Conservation (phyloP, 345 rosid genomes). For the Euphorbia pulcherrima region DNA sequence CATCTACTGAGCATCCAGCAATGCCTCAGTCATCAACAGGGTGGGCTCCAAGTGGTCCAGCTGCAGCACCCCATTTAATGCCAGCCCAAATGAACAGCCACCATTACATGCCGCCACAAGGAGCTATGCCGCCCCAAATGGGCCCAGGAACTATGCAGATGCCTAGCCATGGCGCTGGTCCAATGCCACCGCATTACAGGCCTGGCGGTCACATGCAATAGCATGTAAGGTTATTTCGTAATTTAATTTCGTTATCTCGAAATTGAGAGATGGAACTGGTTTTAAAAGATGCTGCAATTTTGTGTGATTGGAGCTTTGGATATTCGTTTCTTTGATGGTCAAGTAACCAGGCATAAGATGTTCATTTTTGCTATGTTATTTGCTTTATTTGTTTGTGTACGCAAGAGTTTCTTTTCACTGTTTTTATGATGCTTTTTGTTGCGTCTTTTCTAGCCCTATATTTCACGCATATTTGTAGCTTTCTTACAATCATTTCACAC, state of each 20-base stretch:
- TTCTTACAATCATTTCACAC: too few species aligned
- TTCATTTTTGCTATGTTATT: background rate
- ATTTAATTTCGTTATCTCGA: background rate
- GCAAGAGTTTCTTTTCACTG: background rate
- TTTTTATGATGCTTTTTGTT: background rate
- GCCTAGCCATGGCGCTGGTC: conserved; percentile 33
- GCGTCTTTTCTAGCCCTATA: background rate
- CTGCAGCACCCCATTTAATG: conserved; percentile 46
- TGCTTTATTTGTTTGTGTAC: background rate
- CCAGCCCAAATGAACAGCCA: conserved; percentile 48
- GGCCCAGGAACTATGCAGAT: conserved; percentile 62
- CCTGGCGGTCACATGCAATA: conserved; percentile 39
- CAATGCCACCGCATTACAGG: conserved; percentile 40
- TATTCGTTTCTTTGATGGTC: background rate
- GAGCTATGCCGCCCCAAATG: conserved; percentile 47
- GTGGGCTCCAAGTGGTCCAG: too few species aligned
- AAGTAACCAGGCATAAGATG: too few species aligned
- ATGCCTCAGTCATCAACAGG: conserved; percentile 59
- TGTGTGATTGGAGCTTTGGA: background rate
- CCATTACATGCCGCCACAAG: conserved; percentile 58
- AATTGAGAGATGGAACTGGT: background rate
- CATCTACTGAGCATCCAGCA: conserved; percentile 32
- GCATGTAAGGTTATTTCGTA: background rate
- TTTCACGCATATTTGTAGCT: background rate
- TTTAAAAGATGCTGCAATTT: background rate